Percentiles rank a stretch among this genome's conserved stretches.
These are phyloP conservation scores for Penicillium roqueforti DNA, from an alignment of 495 filamentous ascomycete species.

Conservation along the genomic window DNA sequence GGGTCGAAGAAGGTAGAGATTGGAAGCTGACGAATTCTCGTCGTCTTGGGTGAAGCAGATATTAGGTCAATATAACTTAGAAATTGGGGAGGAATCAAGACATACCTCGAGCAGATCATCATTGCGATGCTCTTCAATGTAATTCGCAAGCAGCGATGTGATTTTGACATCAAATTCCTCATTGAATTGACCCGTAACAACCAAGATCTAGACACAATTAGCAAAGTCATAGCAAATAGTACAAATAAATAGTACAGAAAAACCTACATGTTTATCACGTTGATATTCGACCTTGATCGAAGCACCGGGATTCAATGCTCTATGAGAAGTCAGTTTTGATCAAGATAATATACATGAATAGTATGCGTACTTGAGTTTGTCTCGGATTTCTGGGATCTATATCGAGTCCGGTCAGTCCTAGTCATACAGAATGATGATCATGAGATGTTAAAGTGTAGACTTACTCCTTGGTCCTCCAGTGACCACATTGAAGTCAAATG, in stretches of 20 bases:
- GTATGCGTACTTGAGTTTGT: not conserved
- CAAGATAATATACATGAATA: not conserved
- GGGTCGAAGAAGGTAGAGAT: not conserved
- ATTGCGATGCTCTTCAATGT: constrained; percentile 21
- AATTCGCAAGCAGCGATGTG: constrained; percentile 9
- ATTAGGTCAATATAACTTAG: not conserved
- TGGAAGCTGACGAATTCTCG: not conserved
- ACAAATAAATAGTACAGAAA: not conserved
- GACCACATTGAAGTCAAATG: not conserved
- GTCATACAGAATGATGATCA: not conserved
- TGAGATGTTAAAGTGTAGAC: not conserved
- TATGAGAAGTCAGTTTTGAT: not conserved
- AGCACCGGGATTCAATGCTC: not conserved
- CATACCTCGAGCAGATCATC: constrained; percentile 30
- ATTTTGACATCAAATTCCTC: not conserved
- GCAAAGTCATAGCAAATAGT: not conserved
- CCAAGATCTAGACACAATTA: not conserved
- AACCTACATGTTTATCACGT: not conserved
- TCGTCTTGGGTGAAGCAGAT: not conserved
- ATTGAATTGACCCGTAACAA: not conserved
- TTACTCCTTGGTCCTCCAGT: not conserved
- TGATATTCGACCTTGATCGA: not conserved
- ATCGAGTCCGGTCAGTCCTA: not conserved
- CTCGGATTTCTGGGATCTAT: not conserved
- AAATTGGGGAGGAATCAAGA: not conserved